Percentiles rank a stretch among this genome's conserved stretches.
phyloP scores from a whole-genome alignment of 2,329 filamentous ascomycete genomes.

The Microascus cirrosus region DNA sequence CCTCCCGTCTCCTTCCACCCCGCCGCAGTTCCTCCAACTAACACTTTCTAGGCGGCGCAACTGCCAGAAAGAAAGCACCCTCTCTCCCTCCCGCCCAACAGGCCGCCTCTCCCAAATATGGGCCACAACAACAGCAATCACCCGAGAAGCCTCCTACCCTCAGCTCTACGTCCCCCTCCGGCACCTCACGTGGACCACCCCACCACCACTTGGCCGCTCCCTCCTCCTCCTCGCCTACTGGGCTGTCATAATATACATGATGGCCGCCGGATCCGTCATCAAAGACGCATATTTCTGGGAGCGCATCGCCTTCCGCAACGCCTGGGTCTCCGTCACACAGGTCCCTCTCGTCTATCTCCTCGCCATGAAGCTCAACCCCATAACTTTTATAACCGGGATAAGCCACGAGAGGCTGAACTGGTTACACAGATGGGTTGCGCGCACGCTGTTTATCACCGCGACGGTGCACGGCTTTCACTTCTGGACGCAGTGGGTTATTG shows the following conservation, averaged over 20 bases:
- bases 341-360: slow-evolving; percentile 54
- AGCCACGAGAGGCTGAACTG: slow-evolving; percentile 63
- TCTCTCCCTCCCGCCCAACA: slow-evolving; percentile 40
- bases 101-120: slow-evolving; percentile 35
- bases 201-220: slow-evolving; percentile 45
- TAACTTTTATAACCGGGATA: slow-evolving; percentile 50
- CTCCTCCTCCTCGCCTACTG: slow-evolving; percentile 45
- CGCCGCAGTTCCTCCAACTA: background rate
- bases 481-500: slow-evolving; percentile 49
- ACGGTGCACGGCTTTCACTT: slow-evolving; percentile 63
- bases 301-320: slow-evolving; percentile 55
- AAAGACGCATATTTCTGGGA: slow-evolving; percentile 49
- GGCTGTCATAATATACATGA: slow-evolving; percentile 47
- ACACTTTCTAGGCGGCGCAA: slow-evolving; percentile 29
- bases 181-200: slow-evolving; percentile 43
- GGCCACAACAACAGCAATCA: slow-evolving; percentile 47
- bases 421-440: slow-evolving; percentile 62
- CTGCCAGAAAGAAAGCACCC: slow-evolving; percentile 27
- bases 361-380: slow-evolving; percentile 44
- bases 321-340: slow-evolving; percentile 55
- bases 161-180: slow-evolving; percentile 36
- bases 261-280: slow-evolving; percentile 34
- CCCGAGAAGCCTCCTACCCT: slow-evolving; percentile 44
- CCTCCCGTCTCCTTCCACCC: background rate
- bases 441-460: slow-evolving; percentile 57